These are phyloP conservation scores for Annona cherimola DNA, from an alignment of 164 flowering plant genomes.

Conservation along the genomic window DNA sequence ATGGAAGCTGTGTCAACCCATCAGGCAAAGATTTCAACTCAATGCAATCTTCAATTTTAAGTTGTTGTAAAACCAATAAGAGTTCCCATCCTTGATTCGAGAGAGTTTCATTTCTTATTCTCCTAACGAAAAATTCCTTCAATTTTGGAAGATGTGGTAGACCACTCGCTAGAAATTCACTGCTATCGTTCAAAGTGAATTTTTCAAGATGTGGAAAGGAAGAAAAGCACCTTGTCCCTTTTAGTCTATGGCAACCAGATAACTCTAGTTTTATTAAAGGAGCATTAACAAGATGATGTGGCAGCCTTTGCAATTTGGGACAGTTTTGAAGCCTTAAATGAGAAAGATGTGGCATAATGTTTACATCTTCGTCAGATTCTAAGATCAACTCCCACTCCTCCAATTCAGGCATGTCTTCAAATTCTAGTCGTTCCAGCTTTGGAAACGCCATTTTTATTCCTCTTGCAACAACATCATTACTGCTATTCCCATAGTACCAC, in stretches of 20 bases:
- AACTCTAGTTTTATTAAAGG: background rate
- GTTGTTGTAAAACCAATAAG: background rate
- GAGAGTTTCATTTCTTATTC: background rate
- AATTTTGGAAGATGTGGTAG: background rate
- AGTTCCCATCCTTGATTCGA: background rate
- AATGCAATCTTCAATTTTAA: background rate
- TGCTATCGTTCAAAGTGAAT: background rate
- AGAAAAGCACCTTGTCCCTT: background rate
- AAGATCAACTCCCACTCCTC: background rate
- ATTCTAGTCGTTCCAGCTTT: background rate
- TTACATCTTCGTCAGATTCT: background rate
- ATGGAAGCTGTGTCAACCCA: background rate
- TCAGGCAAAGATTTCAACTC: background rate
- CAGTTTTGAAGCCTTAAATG: background rate
- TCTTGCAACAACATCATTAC: background rate
- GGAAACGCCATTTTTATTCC: background rate
- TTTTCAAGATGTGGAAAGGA: background rate
- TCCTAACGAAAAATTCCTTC: background rate
- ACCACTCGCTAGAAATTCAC: background rate
- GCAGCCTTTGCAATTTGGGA: background rate
- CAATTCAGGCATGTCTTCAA: background rate
- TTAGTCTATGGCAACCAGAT: background rate
- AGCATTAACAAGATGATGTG: background rate
- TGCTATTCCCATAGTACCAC: background rate
- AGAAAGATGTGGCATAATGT: background rate